A percentile compares a stretch with the other conserved stretches of the same genome.
phyloP scores from a whole-genome alignment of 208 protist genomes.

The Leishmania tarentolae region DNA sequence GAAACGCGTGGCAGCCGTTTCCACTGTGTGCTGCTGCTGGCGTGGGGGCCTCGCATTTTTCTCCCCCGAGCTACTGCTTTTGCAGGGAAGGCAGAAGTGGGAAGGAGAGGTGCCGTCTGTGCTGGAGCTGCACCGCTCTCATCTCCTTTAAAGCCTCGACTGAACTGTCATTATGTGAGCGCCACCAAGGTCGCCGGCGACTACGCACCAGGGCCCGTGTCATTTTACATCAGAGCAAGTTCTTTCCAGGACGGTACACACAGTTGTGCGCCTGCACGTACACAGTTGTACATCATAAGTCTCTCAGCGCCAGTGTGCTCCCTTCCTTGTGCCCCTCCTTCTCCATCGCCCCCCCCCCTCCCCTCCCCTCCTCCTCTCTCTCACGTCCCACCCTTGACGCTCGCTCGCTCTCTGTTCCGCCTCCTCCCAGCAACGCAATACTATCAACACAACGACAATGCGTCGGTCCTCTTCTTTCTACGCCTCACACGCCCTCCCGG shows the following conservation, averaged over 20 bases:
- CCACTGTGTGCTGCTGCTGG: neutral
- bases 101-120: neutral
- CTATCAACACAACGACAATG: slow-evolving; percentile 6
- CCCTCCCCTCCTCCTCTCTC: neutral
- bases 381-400: neutral
- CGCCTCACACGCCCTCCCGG: slow-evolving; percentile 49
- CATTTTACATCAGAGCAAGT: neutral
- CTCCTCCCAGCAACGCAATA: neutral
- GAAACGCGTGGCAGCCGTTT: neutral
- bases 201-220: neutral
- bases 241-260: neutral
- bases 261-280: neutral
- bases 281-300: neutral
- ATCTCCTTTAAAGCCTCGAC: neutral
- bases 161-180: neutral
- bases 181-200: neutral
- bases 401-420: neutral
- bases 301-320: neutral
- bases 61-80: too few relatives aligned
- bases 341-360: neutral
- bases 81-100: neutral
- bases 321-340: too few relatives aligned
- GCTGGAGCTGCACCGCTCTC: neutral
- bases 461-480: slow-evolving; percentile 5
- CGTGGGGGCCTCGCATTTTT: too few relatives aligned